phyloP scores from a whole-genome alignment of 108 stramenopile genomes.

The Skeletonema tropicum region DNA sequence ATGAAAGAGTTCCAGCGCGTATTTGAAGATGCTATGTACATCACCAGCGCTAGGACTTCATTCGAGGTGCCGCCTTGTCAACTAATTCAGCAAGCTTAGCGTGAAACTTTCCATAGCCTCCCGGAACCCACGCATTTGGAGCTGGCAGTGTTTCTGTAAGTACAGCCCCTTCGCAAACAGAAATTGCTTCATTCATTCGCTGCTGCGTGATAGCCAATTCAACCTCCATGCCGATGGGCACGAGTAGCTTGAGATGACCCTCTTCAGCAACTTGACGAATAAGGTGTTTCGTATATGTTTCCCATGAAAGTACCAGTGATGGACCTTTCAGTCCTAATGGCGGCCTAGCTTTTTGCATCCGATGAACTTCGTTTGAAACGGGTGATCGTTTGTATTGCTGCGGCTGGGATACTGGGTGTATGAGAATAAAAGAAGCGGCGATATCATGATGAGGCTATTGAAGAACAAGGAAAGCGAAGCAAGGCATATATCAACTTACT shows the following conservation, averaged over 20 bases:
- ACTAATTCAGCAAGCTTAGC: conserved; percentile 42
- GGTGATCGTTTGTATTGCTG: conserved; percentile 26
- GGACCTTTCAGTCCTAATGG: conserved; percentile 46
- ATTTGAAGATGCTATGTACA: no score
- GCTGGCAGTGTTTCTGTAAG: conserved; percentile 46
- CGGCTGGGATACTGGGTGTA: neutral
- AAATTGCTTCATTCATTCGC: conserved; percentile 43
- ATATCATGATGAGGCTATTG: neutral
- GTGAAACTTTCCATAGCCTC: conserved; percentile 42
- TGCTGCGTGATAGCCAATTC: conserved; percentile 26
- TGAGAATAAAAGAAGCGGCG: neutral
- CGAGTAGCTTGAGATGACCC: conserved; percentile 31
- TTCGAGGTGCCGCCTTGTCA: conserved; percentile 23
- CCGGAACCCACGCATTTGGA: conserved; percentile 53
- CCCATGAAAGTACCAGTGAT: conserved; percentile 32
- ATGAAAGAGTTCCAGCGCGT: neutral
- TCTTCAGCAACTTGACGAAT: conserved; percentile 44
- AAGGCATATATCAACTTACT: neutral
- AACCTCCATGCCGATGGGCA: conserved; percentile 54
- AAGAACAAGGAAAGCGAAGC: no score
- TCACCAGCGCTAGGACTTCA: neutral
- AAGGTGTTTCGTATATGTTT: conserved; percentile 52
- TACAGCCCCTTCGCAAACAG: conserved; percentile 12
- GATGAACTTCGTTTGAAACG: conserved; percentile 34
- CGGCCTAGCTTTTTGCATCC: conserved; percentile 34